A percentile compares a stretch with the other conserved stretches of the same genome.
Evolutionary conservation across 1,284 basidiomycete species (phyloP).

Genomic region (Butyriboletus appendiculatus): DNA sequence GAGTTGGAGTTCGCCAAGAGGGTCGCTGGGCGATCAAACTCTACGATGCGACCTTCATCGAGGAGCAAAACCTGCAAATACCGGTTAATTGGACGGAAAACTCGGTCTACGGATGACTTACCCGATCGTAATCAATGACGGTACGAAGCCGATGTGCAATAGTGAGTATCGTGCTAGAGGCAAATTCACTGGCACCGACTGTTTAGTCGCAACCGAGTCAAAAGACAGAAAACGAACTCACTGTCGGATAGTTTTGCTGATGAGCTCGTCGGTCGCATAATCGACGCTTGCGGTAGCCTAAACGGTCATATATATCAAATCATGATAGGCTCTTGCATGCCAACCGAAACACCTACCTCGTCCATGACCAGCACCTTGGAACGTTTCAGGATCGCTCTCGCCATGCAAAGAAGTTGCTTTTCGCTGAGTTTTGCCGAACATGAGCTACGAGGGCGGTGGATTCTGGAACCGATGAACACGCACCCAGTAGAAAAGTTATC

Average conservation of each 20-base stretch:
- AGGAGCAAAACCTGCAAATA: slow-evolving; percentile 73
- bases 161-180: slow-evolving; percentile 65
- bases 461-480: slow-evolving; percentile 12
- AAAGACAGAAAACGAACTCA: slow-evolving; percentile 33
- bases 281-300: slow-evolving; percentile 47
- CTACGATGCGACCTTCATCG: slow-evolving; percentile 83
- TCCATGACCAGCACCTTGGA: slow-evolving; percentile 65
- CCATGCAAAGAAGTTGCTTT: slow-evolving; percentile 68
- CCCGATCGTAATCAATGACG: slow-evolving; percentile 69
- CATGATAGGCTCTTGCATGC: neutral
- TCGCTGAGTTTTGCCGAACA: slow-evolving; percentile 37
- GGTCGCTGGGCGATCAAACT: slow-evolving; percentile 73
- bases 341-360: slow-evolving; percentile 36
- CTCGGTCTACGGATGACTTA: slow-evolving; percentile 31
- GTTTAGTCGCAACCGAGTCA: neutral
- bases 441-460: neutral
- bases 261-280: slow-evolving; percentile 65
- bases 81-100: neutral
- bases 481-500: slow-evolving; percentile 93
- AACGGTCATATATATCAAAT: neutral
- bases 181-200: slow-evolving; percentile 53
- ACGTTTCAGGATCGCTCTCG: slow-evolving; percentile 59
- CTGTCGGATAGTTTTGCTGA: slow-evolving; percentile 60
- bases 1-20: slow-evolving; percentile 68
- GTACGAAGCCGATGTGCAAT: slow-evolving; percentile 74